Base-by-base conservation (phyloP, 163 green algal genomes). In the Chlamydomonas reinhardtii region DNA sequence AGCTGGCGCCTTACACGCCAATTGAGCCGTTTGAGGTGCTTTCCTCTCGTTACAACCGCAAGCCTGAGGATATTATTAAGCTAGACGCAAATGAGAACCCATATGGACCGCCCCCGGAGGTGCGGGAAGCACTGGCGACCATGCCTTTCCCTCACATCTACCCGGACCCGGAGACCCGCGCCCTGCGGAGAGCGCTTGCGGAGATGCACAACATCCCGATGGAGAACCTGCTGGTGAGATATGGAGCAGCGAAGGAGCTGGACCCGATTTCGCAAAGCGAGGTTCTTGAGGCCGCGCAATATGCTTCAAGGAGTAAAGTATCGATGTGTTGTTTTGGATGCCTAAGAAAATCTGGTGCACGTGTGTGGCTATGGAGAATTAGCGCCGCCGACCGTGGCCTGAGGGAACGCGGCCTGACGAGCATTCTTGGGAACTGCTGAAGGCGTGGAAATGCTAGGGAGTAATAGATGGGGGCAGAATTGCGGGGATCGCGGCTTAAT, bases 11-110 rank as follows among this genome's bases (percentile, higher is more conserved):
- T 2, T 99, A 99, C 92, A 99, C 95, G 19, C 97, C 98, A 17
- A 99, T 99, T 54, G 95, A 98, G 90, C 97, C 97, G 0, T 97
- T 98, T 79, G 95, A 98, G 65, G 89, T 99, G 25, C 89, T 99
- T 4, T 97, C 96, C 22, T 70, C 90, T 54, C 91, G 93, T 56
- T 95, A 99, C 48, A 97, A 97, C 24, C 90, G 93, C 27, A 88
- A 76, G 31, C 94, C 96, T 8, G 80, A 97, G 75, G 94, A 99
- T 43, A 99, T 99, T 75, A 94, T 99, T 15, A 99, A 99, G 93
- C 95, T 99, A 43, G 98, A 99, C 73, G 98, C 98, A 8, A 99
- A 99, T 87, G 98, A 99, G 83, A 99, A 99, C 85, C 97, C 97
- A 12, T 99, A 99, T 86, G 98, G 98, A 8, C 98, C 98, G 3